phyloP scores from a whole-genome alignment of 768 basidiomycete species.

The Crassisporium funariophilum region DNA sequence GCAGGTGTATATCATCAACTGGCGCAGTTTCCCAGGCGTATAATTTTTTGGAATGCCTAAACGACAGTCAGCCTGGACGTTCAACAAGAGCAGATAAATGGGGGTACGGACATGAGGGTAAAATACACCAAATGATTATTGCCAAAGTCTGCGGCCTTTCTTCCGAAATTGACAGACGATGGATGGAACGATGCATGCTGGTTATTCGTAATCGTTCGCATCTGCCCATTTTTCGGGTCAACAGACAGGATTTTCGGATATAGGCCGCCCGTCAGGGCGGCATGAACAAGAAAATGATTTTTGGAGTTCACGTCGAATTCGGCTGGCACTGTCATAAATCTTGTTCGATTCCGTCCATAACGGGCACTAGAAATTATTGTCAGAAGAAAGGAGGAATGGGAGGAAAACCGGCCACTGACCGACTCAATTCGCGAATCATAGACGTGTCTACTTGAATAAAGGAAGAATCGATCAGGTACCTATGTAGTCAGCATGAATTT shows the following conservation, averaged over 20 bases:
- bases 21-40: slow-evolving; percentile 95
- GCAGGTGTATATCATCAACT: slow-evolving; percentile 77
- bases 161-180: slow-evolving; percentile 86
- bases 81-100: neutral
- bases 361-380: slow-evolving; percentile 56
- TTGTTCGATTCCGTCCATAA: slow-evolving; percentile 70
- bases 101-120: slow-evolving; percentile 74
- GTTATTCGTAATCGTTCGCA: slow-evolving; percentile 83
- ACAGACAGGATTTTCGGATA: slow-evolving; percentile 88
- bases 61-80: slow-evolving; percentile 1
- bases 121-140: slow-evolving; percentile 81
- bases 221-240: slow-evolving; percentile 59
- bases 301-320: slow-evolving; percentile 70
- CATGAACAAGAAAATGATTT: slow-evolving; percentile 70
- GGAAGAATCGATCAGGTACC: slow-evolving; percentile 86
- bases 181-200: slow-evolving; percentile 83
- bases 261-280: slow-evolving; percentile 81
- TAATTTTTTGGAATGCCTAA: slow-evolving; percentile 90
- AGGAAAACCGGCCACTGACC: slow-evolving; percentile 38
- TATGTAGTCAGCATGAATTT: slow-evolving; percentile 25
- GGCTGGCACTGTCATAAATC: slow-evolving; percentile 74
- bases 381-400: neutral
- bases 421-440: slow-evolving; percentile 70
- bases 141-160: slow-evolving; percentile 67
- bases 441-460: slow-evolving; percentile 73